phyloP scores from a whole-genome alignment of 352 stramenopile genomes.

The Pythium brachiatum region DNA sequence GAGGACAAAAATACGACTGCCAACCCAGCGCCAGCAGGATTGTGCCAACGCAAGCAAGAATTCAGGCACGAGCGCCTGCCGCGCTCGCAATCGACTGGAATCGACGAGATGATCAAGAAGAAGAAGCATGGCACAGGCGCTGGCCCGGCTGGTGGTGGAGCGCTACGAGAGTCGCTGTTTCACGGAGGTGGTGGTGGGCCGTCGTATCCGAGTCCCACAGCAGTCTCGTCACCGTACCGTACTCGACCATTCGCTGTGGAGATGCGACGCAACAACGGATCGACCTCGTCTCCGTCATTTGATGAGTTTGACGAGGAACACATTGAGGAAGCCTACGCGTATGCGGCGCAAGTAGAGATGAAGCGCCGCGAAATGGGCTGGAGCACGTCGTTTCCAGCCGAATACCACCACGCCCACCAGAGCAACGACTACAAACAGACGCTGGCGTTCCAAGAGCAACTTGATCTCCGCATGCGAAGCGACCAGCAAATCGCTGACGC shows the following conservation, averaged over 20 bases:
- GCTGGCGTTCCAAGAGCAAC: constrained; percentile 58
- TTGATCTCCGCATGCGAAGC: constrained; percentile 22
- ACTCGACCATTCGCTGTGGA: constrained; percentile 12
- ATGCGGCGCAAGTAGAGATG: constrained; percentile 20
- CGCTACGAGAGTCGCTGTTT: constrained; percentile 2
- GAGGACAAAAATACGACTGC: constrained; percentile 13
- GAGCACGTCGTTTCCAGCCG: constrained; percentile 66
- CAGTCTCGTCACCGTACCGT: constrained; percentile 13
- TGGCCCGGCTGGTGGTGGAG: neutral
- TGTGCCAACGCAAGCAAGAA: neutral
- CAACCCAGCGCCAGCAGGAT: neutral
- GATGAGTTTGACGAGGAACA: constrained; percentile 8
- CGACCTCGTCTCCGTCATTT: constrained; percentile 7
- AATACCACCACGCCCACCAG: constrained; percentile 45
- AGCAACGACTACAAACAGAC: constrained; percentile 48
- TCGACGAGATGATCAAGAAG: constrained; percentile 18
- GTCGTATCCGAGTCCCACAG: constrained; percentile 1
- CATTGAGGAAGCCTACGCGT: neutral
- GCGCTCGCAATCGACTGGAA: neutral
- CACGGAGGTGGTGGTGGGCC: neutral
- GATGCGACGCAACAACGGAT: neutral
- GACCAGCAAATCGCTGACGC: constrained; percentile 26
- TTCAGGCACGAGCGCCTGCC: neutral
- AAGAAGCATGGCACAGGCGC: constrained; percentile 21
- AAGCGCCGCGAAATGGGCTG: constrained; percentile 66